Conservation (phyloP, 2,329 filamentous ascomycete species). For the Exophiala dermatitidis region DNA sequence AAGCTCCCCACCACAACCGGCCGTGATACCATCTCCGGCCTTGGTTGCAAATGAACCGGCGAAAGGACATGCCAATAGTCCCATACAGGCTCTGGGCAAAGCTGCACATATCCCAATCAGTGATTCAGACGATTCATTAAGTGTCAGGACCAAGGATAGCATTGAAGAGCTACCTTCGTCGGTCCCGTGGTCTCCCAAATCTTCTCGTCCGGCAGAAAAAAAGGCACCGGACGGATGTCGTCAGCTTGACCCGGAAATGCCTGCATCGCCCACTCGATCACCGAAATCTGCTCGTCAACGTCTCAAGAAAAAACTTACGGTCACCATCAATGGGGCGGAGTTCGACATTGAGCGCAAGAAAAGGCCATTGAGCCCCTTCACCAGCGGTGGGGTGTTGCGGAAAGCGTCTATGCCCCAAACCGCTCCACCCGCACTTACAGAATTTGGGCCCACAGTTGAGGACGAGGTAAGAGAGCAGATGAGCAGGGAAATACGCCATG, state of each 20-base stretch:
- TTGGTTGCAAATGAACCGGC: neutral
- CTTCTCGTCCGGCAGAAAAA: neutral
- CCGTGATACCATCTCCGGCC: neutral
- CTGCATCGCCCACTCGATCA: slow-evolving; percentile 13
- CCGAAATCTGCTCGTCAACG: slow-evolving; percentile 8
- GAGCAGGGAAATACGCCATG: neutral
- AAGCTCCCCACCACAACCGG: neutral
- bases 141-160: slow-evolving; percentile 22
- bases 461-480: slow-evolving; percentile 10
- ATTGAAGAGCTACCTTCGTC: slow-evolving; percentile 19
- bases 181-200: slow-evolving; percentile 20
- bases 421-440: slow-evolving; percentile 18
- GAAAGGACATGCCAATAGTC: neutral
- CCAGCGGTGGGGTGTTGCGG: slow-evolving; percentile 22
- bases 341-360: slow-evolving; percentile 15
- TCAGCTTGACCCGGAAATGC: slow-evolving; percentile 6
- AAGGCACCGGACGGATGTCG: neutral
- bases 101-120: neutral
- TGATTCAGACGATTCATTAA: slow-evolving; percentile 17
- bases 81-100: neutral
- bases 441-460: slow-evolving; percentile 20
- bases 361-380: slow-evolving; percentile 25
- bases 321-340: slow-evolving; percentile 16
- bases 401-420: slow-evolving; percentile 14
- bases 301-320: slow-evolving; percentile 20